Conservation (phyloP, 345 rosid genomes). For the Brassica juncea region DNA sequence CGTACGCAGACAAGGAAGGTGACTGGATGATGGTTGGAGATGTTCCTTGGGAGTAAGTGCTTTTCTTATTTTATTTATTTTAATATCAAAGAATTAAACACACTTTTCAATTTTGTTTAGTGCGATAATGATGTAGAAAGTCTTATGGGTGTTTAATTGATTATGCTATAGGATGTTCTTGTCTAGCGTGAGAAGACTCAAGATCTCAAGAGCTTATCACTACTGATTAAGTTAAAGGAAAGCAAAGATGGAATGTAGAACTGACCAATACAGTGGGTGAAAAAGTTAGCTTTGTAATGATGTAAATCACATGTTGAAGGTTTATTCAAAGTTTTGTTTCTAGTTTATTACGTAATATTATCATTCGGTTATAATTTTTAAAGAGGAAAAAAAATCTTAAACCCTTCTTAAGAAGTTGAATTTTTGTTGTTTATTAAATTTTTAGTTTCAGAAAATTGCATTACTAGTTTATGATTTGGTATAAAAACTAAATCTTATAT, state of each 20-base stretch:
- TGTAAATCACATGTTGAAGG: constrained; percentile 38
- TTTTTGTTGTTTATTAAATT: neutral
- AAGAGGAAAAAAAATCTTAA: neutral
- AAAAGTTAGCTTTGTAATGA: constrained; percentile 32
- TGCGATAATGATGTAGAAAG: constrained; percentile 6
- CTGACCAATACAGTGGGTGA: constrained; percentile 34
- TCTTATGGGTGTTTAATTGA: neutral
- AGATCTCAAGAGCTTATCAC: constrained; percentile 47
- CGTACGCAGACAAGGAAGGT: constrained; percentile 45
- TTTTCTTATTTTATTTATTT: neutral
- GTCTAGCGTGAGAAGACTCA: constrained; percentile 47
- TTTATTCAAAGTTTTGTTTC: constrained; percentile 25
- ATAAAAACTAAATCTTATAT: neutral
- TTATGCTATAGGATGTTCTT: constrained; percentile 38
- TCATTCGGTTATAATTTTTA: constrained; percentile 31
- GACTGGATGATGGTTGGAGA: constrained; percentile 49
- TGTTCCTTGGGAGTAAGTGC: constrained; percentile 45
- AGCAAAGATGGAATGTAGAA: neutral
- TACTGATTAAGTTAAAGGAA: constrained; percentile 19
- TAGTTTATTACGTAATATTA: constrained; percentile 19
- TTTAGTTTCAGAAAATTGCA: neutral
- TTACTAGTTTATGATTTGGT: neutral
- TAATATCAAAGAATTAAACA: neutral
- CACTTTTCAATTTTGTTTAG: neutral
- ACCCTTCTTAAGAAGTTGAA: neutral